These are phyloP conservation scores for Fraxinus ornus DNA, from an alignment of 305 asterid species.

Conservation along the genomic window DNA sequence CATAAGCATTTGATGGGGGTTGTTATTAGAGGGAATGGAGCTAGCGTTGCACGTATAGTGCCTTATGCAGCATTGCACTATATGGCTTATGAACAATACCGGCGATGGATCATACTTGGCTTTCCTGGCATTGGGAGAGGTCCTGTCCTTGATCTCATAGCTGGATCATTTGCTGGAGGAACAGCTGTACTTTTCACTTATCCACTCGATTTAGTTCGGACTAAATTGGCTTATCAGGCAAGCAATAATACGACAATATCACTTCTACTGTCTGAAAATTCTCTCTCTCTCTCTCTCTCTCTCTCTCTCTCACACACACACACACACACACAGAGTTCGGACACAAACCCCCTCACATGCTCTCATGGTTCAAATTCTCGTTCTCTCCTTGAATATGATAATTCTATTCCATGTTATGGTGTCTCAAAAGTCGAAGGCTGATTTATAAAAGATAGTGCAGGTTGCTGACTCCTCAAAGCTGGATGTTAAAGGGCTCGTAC, in stretches of 20 bases:
- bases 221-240: constrained; percentile 95
- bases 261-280: no score
- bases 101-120: constrained; percentile 73
- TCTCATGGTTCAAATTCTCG: neutral
- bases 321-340: neutral
- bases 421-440: constrained; percentile 22
- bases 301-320: neutral
- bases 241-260: constrained; percentile 16
- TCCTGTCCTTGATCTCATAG: constrained; percentile 84
- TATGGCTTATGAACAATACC: constrained; percentile 92
- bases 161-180: constrained; percentile 99
- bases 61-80: constrained; percentile 96
- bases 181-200: constrained; percentile 93
- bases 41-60: constrained; percentile 89
- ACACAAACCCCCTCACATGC: neutral
- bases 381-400: neutral
- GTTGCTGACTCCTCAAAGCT: constrained; percentile 59
- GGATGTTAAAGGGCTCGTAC: constrained; percentile 37
- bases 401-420: neutral
- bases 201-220: constrained; percentile 94
- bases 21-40: constrained; percentile 84
- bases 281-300: neutral
- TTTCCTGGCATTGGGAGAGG: constrained; percentile 69
- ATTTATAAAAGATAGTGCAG: constrained; percentile 41
- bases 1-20: constrained; percentile 1